A percentile compares a stretch with the other conserved stretches of the same genome.
Evolutionary conservation across 106 monocot species (phyloP).

Genomic region (Dendrobium nobile): DNA sequence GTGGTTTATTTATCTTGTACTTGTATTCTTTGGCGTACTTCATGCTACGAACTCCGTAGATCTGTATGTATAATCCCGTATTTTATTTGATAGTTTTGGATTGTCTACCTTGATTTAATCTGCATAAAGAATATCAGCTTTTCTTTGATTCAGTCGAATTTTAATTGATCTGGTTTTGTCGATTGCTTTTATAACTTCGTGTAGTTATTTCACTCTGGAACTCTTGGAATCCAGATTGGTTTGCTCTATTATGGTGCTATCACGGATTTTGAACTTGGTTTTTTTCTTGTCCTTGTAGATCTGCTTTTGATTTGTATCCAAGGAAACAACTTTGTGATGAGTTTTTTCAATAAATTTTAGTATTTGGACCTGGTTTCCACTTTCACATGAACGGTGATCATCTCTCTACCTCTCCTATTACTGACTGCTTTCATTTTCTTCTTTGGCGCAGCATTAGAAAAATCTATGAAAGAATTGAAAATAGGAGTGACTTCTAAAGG

Average conservation of each 20-base stretch:
- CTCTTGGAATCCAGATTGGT: too few relatives aligned
- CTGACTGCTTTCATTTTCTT: slow-evolving; percentile 8
- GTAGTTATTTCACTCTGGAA: too few relatives aligned
- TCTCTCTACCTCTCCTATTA: background rate
- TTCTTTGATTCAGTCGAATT: too few relatives aligned
- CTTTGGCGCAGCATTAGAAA: slow-evolving; percentile 27
- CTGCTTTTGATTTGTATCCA: too few relatives aligned
- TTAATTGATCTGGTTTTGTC: too few relatives aligned
- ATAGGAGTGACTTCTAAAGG: slow-evolving; percentile 18
- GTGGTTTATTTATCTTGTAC: background rate
- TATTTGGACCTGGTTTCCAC: background rate
- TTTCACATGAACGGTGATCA: too few relatives aligned
- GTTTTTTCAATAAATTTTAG: background rate
- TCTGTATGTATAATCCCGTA: background rate
- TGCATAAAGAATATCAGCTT: too few relatives aligned
- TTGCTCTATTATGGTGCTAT: too few relatives aligned
- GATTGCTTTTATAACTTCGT: too few relatives aligned
- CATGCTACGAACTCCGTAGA: background rate
- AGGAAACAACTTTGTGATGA: background rate
- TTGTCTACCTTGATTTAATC: too few relatives aligned
- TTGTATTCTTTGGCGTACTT: background rate
- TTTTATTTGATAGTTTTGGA: background rate
- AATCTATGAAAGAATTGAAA: slow-evolving; percentile 32
- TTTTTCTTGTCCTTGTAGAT: too few relatives aligned
- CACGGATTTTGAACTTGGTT: too few relatives aligned